These are phyloP conservation scores for Phaeosphaeriaceae sp. DNA, from an alignment of 2,329 filamentous ascomycete species.

Conservation along the genomic window DNA sequence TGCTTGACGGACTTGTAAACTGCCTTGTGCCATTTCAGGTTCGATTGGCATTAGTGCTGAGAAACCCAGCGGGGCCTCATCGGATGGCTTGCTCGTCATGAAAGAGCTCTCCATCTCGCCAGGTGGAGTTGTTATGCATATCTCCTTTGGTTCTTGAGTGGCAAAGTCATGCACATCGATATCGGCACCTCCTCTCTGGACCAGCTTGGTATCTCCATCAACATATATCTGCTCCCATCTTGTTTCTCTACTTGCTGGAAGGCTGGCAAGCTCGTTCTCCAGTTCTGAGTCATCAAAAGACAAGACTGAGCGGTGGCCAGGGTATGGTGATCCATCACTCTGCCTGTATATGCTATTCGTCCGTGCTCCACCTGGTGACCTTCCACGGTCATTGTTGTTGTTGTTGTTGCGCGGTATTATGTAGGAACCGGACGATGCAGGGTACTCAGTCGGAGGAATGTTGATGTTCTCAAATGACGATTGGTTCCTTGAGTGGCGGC, in stretches of 20 bases:
- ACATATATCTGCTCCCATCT: constrained; percentile 50
- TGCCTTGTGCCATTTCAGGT: constrained; percentile 6
- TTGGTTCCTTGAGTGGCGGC: constrained; percentile 30
- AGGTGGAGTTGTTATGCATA: constrained; percentile 45
- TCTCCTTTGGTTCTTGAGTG: constrained; percentile 40
- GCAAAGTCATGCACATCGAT: constrained; percentile 43
- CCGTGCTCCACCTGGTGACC: constrained; percentile 26
- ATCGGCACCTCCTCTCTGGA: constrained; percentile 40
- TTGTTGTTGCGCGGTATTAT: constrained; percentile 40
- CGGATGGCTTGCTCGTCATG: constrained; percentile 28
- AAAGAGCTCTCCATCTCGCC: constrained; percentile 39
- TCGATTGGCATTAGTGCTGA: constrained; percentile 31
- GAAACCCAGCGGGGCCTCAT: constrained; percentile 35
- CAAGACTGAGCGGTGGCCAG: constrained; percentile 46
- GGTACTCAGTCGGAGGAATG: constrained; percentile 52
- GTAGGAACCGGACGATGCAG: constrained; percentile 54
- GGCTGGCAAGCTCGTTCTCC: constrained; percentile 43
- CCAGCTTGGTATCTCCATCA: constrained; percentile 47
- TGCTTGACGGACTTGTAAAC: constrained; percentile 13
- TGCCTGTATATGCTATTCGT: constrained; percentile 35
- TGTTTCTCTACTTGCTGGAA: constrained; percentile 43
- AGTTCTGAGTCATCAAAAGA: constrained; percentile 47
- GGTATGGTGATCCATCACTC: constrained; percentile 46
- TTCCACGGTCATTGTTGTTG: constrained; percentile 28
- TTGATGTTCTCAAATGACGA: constrained; percentile 42